Conservation (phyloP, 176 grass and related monocot species). For the Avena sativa region DNA sequence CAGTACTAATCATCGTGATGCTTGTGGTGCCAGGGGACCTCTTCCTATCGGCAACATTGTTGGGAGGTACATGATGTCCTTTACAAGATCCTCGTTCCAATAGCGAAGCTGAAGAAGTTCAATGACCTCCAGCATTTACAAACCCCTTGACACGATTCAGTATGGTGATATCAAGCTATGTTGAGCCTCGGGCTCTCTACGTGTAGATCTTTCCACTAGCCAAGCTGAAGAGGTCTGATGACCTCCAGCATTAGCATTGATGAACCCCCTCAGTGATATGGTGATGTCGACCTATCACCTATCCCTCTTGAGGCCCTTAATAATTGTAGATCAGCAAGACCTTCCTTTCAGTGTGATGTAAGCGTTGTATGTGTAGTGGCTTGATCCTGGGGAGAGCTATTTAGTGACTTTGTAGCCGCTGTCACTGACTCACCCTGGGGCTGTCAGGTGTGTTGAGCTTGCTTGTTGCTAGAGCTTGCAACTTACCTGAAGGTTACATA, state of each 20-base stretch:
- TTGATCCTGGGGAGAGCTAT: too few relatives aligned
- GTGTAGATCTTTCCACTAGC: constrained; percentile 35
- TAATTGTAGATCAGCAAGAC: neutral
- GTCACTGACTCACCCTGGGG: too few relatives aligned
- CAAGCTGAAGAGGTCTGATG: constrained; percentile 10
- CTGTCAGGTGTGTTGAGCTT: too few relatives aligned
- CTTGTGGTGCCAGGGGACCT: constrained; percentile 49
- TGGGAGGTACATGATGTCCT: constrained; percentile 56
- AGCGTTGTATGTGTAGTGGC: too few relatives aligned
- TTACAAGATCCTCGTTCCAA: constrained; percentile 51
- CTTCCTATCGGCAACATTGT: constrained; percentile 51
- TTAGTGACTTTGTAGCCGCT: too few relatives aligned
- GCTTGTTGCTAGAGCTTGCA: constrained; percentile 21
- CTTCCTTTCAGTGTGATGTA: neutral
- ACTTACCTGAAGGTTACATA: neutral
- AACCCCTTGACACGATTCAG: neutral
- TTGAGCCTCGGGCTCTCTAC: neutral
- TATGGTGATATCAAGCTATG: neutral
- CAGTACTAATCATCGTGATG: constrained; percentile 3
- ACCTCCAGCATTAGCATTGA: neutral
- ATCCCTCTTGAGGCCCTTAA: neutral
- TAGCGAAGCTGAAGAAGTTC: constrained; percentile 29
- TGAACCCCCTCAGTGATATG: neutral
- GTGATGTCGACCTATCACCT: neutral
- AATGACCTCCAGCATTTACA: neutral